Percentiles rank a stretch among this genome's conserved stretches.
phyloP scores from a whole-genome alignment of 2,329 filamentous ascomycete species.

The Microascus cirrosus region DNA sequence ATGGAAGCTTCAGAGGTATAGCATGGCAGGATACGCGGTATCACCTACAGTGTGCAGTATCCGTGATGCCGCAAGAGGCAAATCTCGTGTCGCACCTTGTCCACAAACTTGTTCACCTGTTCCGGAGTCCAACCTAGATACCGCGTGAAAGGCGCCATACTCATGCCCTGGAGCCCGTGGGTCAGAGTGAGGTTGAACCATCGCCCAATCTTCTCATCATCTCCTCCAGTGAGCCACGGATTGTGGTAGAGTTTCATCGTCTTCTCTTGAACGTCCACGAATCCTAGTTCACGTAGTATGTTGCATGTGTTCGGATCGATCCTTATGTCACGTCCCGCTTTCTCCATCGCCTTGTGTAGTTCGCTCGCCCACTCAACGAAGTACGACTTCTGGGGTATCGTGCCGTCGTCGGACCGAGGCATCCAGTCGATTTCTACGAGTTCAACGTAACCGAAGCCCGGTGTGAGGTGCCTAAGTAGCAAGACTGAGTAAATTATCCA shows the following conservation, averaged over 20 bases:
- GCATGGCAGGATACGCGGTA: not conserved
- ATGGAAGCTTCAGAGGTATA: not conserved
- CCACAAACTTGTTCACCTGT: slow-evolving; percentile 51
- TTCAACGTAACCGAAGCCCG: slow-evolving; percentile 66
- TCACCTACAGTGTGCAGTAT: slow-evolving; percentile 67
- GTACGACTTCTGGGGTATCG: slow-evolving; percentile 43
- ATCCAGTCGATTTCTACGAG: slow-evolving; percentile 82
- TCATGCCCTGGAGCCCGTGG: slow-evolving; percentile 62
- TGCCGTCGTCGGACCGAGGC: slow-evolving; percentile 59
- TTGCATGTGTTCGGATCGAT: slow-evolving; percentile 40
- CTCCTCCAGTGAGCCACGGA: slow-evolving; percentile 55
- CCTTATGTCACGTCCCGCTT: slow-evolving; percentile 54
- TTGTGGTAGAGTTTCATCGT: slow-evolving; percentile 62
- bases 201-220: slow-evolving; percentile 57
- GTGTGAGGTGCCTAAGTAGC: slow-evolving; percentile 56
- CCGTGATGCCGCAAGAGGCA: slow-evolving; percentile 56
- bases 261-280: slow-evolving; percentile 65
- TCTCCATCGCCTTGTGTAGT: slow-evolving; percentile 56
- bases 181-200: slow-evolving; percentile 78
- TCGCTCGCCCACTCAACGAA: slow-evolving; percentile 60
- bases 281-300: slow-evolving; percentile 59
- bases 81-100: slow-evolving; percentile 56
- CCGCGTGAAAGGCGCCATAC: slow-evolving; percentile 59
- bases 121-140: slow-evolving; percentile 33
- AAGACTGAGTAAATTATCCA: not conserved